Base-by-base conservation (phyloP, 2,329 filamentous ascomycete species). In the Penicillium concentricum region DNA sequence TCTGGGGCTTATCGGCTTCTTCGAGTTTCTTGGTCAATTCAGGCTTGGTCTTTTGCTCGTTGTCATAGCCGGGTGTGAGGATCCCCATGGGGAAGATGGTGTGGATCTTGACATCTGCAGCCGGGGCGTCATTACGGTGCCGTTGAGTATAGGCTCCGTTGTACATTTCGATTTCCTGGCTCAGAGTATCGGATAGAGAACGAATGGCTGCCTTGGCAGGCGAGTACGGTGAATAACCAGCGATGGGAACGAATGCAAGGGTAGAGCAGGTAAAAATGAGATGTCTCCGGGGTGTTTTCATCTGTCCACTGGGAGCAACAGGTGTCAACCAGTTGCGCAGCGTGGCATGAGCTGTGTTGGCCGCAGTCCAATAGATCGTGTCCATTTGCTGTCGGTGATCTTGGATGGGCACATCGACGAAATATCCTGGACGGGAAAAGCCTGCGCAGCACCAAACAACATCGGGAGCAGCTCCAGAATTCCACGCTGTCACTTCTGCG, bases 391-490 rank as follows among this genome's bases (percentile, higher is more conserved):
- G 79, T 41, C 88, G 84, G 63, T 92, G 78, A 12, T 82, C 83
- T 8, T 86, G 78, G 51, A 90, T 78, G 9, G 88, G 82, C 38
- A 85, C 86, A 59, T 96, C 90, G 62, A 90, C 74, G 78, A 93
- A 96, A 59, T 96, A 87, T 35, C 84, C 82, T 0, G 92, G 92
- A 16, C 80, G 81, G 6, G 89, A 84, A 61, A 84, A 81, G 58
- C 93, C 93, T 3, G 93, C 93, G 49, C 92, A 84, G 71, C 91
- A 92, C 92, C 94, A 97, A 34, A 97, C 89, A 55, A 97, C 82
- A 71, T 97, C 93, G 0, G 91, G 90, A 28, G 87, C 74, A 24
- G 78, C 73, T 53, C 84, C 86, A 61, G 86, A 78, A 77, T 97
- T 97, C 92, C 92, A 96, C 22, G 79, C 75, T 2, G 84, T 89